Conservation (phyloP, 2,329 filamentous ascomycete species). For the Fulvia fulva region DNA sequence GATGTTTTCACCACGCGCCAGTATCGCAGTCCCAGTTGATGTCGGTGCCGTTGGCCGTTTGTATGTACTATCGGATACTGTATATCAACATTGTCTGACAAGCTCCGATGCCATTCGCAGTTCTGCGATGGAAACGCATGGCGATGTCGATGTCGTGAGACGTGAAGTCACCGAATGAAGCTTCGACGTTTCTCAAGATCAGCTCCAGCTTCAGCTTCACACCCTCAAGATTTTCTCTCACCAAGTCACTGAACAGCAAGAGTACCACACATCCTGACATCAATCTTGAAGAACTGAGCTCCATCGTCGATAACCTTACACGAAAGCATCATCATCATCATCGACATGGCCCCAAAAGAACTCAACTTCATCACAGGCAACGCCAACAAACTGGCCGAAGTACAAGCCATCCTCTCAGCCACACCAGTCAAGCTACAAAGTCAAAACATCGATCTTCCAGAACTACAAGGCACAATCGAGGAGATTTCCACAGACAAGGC, state of each 20-base stretch:
- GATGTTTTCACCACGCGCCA: no score
- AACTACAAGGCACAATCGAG: constrained; percentile 89
- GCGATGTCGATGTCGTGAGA: neutral
- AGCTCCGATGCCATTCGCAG: neutral
- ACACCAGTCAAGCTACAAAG: constrained; percentile 66
- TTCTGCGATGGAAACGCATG: neutral
- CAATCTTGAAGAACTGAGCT: constrained; percentile 62
- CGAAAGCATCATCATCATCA: neutral
- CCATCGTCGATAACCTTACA: constrained; percentile 97
- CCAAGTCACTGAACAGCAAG: no score
- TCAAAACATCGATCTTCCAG: constrained; percentile 73
- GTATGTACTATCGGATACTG: no score
- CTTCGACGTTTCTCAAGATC: neutral
- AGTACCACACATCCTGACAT: neutral
- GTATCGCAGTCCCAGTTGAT: no score
- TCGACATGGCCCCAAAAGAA: constrained; percentile 38
- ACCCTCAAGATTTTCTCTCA: neutral
- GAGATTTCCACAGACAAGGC: constrained; percentile 90
- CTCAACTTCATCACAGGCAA: constrained; percentile 98
- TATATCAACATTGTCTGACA: no score
- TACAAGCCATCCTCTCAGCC: constrained; percentile 76
- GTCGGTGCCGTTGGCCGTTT: no score
- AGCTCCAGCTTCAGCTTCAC: neutral
- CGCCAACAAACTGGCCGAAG: constrained; percentile 86
- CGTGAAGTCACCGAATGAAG: neutral